Evolutionary conservation across 495 filamentous ascomycete genomes (phyloP).

Genomic region (Diplogelasinospora grovesii): DNA sequence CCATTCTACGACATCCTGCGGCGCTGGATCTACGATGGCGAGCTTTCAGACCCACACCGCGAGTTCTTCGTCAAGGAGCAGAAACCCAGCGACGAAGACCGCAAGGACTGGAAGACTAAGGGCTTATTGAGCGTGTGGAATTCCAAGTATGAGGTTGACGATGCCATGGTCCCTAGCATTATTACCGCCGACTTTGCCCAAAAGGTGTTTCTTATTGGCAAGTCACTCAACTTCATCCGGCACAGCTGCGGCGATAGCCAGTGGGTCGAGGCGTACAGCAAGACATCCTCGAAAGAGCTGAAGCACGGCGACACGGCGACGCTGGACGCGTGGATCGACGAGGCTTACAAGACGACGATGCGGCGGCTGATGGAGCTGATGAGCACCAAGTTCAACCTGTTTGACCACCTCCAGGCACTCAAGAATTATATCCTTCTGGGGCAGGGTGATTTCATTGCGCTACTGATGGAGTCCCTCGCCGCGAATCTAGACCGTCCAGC

Average conservation of each 20-base stretch:
- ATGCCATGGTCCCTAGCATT: slow-evolving; percentile 84
- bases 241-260: slow-evolving; percentile 87
- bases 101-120: slow-evolving; percentile 50
- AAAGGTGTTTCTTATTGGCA: slow-evolving; percentile 94
- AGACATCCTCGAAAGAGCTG: slow-evolving; percentile 84
- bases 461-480: slow-evolving; percentile 94
- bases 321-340: slow-evolving; percentile 86
- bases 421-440: slow-evolving; percentile 94
- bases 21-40: slow-evolving; percentile 97
- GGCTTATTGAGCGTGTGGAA: slow-evolving; percentile 92
- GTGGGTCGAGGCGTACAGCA: slow-evolving; percentile 97
- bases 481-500: slow-evolving; percentile 93
- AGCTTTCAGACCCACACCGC: slow-evolving; percentile 88
- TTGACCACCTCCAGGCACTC: slow-evolving; percentile 84
- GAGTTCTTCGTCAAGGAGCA: slow-evolving; percentile 95
- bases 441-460: slow-evolving; percentile 93
- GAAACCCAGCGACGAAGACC: slow-evolving; percentile 30
- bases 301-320: slow-evolving; percentile 90
- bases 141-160: slow-evolving; percentile 86
- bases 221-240: slow-evolving; percentile 96
- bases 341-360: slow-evolving; percentile 97
- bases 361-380: slow-evolving; percentile 89
- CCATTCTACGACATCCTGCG: slow-evolving; percentile 97
- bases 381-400: slow-evolving; percentile 86
- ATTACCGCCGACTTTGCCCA: slow-evolving; percentile 87